Evolutionary conservation across 2,329 filamentous ascomycete genomes (phyloP).

Genomic region (Hypoxylon sp.): DNA sequence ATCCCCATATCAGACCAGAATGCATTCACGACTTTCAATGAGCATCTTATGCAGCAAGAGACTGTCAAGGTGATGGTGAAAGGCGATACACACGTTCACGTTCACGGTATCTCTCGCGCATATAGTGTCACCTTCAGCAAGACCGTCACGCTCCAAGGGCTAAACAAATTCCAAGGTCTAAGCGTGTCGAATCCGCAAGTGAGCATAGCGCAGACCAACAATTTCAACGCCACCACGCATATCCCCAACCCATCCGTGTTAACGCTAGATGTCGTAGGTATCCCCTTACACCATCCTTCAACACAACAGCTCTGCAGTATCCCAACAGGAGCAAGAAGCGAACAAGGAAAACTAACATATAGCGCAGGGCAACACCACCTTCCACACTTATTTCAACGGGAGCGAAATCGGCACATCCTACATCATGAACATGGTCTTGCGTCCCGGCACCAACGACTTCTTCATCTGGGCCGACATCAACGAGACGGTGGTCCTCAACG

Average conservation of each 20-base stretch:
- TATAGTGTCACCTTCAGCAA: slow-evolving; percentile 71
- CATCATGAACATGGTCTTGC: slow-evolving; percentile 71
- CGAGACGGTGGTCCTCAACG: slow-evolving; percentile 63
- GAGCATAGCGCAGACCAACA: slow-evolving; percentile 62
- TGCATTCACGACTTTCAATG: slow-evolving; percentile 70
- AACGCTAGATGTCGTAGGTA: slow-evolving; percentile 73
- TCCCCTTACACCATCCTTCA: not conserved
- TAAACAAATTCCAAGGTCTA: slow-evolving; percentile 70
- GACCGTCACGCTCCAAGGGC: slow-evolving; percentile 64
- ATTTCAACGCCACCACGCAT: slow-evolving; percentile 71
- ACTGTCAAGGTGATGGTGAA: slow-evolving; percentile 65
- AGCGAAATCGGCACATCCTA: slow-evolving; percentile 68
- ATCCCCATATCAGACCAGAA: slow-evolving; percentile 62
- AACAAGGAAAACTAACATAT: not conserved
- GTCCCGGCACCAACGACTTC: slow-evolving; percentile 71
- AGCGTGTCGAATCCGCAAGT: slow-evolving; percentile 66
- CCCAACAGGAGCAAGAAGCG: not conserved
- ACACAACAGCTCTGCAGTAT: too few species aligned
- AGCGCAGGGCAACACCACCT: slow-evolving; percentile 72
- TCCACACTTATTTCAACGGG: slow-evolving; percentile 70
- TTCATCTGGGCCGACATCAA: slow-evolving; percentile 68
- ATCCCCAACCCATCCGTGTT: slow-evolving; percentile 76
- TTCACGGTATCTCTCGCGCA: slow-evolving; percentile 64
- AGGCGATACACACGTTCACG: slow-evolving; percentile 67
- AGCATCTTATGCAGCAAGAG: slow-evolving; percentile 66